phyloP scores from a whole-genome alignment of 441 rosid species.

The Euphorbia corollata region DNA sequence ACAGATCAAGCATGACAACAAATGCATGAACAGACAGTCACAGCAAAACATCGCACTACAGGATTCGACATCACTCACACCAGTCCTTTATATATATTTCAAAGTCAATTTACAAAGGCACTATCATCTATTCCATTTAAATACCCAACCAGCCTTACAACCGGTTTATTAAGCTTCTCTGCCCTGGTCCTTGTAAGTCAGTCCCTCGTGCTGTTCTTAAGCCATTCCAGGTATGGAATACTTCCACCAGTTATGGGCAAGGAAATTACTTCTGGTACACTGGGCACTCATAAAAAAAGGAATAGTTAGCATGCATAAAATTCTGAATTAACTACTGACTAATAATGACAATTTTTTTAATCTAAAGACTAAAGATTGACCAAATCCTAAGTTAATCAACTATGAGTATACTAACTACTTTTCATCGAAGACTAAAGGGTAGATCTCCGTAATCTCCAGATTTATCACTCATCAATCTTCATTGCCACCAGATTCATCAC shows the following conservation, averaged over 20 bases:
- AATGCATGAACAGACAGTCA: not conserved
- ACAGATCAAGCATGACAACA: not conserved
- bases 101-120: not conserved
- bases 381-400: no score
- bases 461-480: no score
- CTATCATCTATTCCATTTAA: not conserved
- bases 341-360: no score
- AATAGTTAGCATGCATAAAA: no score
- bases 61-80: not conserved
- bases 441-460: no score
- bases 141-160: conserved; percentile 1
- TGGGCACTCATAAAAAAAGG: conserved; percentile 18
- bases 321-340: no score
- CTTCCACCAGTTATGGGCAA: conserved; percentile 77
- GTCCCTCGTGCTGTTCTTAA: conserved; percentile 71
- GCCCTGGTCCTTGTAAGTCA: conserved; percentile 25
- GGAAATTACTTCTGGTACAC: conserved; percentile 82
- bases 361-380: no score
- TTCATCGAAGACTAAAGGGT: no score
- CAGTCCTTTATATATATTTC: not conserved
- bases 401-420: no score
- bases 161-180: not conserved
- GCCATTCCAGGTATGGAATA: conserved; percentile 68
- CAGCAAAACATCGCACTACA: not conserved
- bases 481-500: no score